Percentiles rank a stretch among this genome's conserved stretches.
These are phyloP conservation scores for Erucastrum elatum DNA, from an alignment of 345 rosid genomes.

Conservation along the genomic window DNA sequence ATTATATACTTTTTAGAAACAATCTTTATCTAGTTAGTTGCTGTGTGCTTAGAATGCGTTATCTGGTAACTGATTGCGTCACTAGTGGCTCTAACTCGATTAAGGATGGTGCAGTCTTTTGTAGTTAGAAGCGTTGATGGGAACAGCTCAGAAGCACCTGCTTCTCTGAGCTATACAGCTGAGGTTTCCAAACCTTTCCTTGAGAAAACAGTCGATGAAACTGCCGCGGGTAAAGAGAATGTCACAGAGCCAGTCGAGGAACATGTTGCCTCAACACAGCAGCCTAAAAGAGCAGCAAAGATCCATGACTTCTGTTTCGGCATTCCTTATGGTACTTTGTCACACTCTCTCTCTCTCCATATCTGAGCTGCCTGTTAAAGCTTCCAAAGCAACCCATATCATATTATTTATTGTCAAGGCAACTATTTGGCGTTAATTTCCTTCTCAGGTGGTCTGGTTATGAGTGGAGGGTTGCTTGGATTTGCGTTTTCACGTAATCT, in stretches of 20 bases:
- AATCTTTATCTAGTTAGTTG: too few species aligned
- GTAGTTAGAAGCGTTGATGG: slow-evolving; percentile 55
- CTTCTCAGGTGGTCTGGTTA: slow-evolving; percentile 64
- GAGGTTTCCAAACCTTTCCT: slow-evolving; percentile 50
- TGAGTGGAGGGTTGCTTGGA: slow-evolving; percentile 73
- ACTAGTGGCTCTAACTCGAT: too few species aligned
- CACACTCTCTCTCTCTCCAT: too few species aligned
- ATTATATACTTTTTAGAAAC: too few species aligned
- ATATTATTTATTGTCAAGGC: not conserved
- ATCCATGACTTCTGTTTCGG: slow-evolving; percentile 95
- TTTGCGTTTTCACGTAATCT: slow-evolving; percentile 68
- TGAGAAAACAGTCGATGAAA: slow-evolving; percentile 42
- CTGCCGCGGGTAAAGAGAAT: slow-evolving; percentile 20
- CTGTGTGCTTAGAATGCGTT: too few species aligned
- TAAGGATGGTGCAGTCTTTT: slow-evolving; percentile 50
- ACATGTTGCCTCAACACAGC: slow-evolving; percentile 38
- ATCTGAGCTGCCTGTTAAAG: not conserved
- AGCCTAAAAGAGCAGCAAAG: slow-evolving; percentile 57
- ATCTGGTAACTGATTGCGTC: too few species aligned
- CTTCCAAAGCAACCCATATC: not conserved
- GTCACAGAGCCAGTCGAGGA: slow-evolving; percentile 40
- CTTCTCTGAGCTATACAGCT: slow-evolving; percentile 44
- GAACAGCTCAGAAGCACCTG: slow-evolving; percentile 37
- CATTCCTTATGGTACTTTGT: slow-evolving; percentile 76
- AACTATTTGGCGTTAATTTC: not conserved